Conservation (phyloP, 441 rosid genomes). For the Rhodomyrtus psidioides region DNA sequence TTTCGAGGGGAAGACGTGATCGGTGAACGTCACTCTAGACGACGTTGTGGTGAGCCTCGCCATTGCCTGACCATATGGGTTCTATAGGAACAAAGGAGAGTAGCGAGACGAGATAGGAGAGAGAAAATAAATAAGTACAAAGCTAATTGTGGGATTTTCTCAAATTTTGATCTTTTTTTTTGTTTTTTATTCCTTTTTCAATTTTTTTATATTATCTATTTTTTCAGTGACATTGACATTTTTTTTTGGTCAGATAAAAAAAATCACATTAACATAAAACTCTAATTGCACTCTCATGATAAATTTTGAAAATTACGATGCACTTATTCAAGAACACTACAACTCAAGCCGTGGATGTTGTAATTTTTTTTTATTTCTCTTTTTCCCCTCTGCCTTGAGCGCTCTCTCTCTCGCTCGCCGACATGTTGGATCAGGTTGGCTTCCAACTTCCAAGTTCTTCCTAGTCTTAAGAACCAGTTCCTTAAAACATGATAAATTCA, state of each 20-base stretch:
- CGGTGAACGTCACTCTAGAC: neutral
- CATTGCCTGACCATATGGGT: rapidly evolving
- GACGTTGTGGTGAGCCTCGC: neutral
- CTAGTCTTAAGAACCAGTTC: neutral
- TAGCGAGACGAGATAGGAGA: neutral
- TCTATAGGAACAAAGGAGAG: neutral
- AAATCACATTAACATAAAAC: too few relatives aligned
- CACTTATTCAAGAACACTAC: too few relatives aligned
- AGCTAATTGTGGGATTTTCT: neutral
- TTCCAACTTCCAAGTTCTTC: neutral
- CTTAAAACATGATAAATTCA: neutral
- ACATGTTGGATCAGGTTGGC: neutral
- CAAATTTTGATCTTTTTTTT: neutral
- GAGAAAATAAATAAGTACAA: neutral
- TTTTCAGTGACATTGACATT: neutral
- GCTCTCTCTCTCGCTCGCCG: neutral
- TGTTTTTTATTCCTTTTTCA: too few relatives aligned
- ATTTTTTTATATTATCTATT: neutral
- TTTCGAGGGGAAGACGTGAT: neutral
- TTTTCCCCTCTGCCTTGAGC: neutral
- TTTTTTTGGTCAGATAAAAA: too few relatives aligned
- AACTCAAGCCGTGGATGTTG: too few relatives aligned
- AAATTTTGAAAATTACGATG: too few relatives aligned
- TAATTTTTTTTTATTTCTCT: neutral
- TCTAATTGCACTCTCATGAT: too few relatives aligned